These are phyloP conservation scores for Stemphylium vesicarium DNA, from an alignment of 2,329 filamentous ascomycete genomes.

Conservation along the genomic window DNA sequence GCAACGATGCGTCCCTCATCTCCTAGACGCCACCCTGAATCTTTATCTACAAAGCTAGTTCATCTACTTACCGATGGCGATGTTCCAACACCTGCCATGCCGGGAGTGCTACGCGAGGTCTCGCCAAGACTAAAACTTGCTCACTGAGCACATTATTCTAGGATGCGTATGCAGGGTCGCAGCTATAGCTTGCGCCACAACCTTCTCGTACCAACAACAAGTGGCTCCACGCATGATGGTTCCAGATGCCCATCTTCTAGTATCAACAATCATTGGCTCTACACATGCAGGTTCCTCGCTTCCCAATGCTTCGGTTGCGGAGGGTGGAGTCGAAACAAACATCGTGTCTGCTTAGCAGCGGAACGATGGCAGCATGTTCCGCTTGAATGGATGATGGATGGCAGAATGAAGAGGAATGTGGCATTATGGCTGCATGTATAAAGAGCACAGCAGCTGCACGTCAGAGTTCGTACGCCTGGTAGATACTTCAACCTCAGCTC, in stretches of 20 bases:
- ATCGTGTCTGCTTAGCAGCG: conserved; percentile 9
- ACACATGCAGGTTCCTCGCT: not conserved
- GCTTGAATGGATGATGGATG: not conserved
- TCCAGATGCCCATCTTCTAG: not conserved
- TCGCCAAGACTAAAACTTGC: conserved; percentile 33
- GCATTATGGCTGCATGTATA: conserved; percentile 7
- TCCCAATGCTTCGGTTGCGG: conserved; percentile 4
- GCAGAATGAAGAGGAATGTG: not conserved
- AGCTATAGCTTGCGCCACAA: conserved; percentile 38
- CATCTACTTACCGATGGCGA: too few species aligned
- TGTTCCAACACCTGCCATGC: not conserved
- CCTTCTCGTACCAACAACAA: not conserved
- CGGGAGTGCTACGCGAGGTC: not conserved
- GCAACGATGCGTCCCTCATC: not conserved
- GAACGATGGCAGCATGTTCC: not conserved
- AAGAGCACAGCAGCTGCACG: conserved; percentile 9
- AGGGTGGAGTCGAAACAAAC: conserved; percentile 4
- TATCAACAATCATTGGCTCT: not conserved
- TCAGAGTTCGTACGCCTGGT: not conserved
- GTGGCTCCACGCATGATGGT: not conserved
- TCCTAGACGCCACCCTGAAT: not conserved
- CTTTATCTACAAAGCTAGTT: not conserved
- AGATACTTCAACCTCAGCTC: not conserved
- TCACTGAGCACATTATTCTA: conserved; percentile 36
- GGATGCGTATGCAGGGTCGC: conserved; percentile 22